Conservation (phyloP, 345 rosid species). For the Aquilaria sinensis region DNA sequence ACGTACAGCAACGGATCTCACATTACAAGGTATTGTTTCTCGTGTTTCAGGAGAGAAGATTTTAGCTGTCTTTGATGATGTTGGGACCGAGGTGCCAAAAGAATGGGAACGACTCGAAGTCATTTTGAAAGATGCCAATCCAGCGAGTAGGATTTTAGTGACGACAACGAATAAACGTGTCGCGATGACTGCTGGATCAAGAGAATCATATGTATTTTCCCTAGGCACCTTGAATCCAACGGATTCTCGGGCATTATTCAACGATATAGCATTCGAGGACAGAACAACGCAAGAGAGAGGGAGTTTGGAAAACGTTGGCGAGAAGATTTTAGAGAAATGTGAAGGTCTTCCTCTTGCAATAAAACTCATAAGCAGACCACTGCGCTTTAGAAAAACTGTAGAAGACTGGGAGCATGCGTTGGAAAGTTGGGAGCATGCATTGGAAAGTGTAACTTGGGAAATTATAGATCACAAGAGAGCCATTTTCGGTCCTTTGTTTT, state of each 20-base stretch:
- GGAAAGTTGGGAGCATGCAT: background rate
- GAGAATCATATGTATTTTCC: background rate
- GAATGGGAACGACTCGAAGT: constrained; percentile 10
- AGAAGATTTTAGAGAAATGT: constrained; percentile 16
- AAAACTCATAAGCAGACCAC: constrained; percentile 13
- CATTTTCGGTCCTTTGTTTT: constrained; percentile 3
- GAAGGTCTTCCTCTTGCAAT: constrained; percentile 11
- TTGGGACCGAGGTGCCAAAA: constrained; percentile 14
- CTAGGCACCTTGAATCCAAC: background rate
- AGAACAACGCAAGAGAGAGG: constrained; percentile 1
- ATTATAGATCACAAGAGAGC: constrained; percentile 10
- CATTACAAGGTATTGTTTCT: background rate
- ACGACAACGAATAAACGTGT: constrained; percentile 14
- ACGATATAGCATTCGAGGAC: constrained; percentile 7
- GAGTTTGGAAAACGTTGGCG: constrained; percentile 4
- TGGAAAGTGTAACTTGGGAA: constrained; percentile 8
- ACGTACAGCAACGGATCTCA: background rate
- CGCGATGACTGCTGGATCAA: constrained; percentile 3
- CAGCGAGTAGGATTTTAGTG: constrained; percentile 16
- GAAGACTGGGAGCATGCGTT: background rate
- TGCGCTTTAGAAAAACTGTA: constrained; percentile 12
- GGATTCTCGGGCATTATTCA: constrained; percentile 14
- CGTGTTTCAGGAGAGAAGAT: background rate
- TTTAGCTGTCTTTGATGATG: constrained; percentile 6
- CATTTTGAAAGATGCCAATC: constrained; percentile 5